Percentiles rank a stretch among this genome's conserved stretches.
Conservation (phyloP, 495 filamentous ascomycete species). For the Penicillium diatomitis region DNA sequence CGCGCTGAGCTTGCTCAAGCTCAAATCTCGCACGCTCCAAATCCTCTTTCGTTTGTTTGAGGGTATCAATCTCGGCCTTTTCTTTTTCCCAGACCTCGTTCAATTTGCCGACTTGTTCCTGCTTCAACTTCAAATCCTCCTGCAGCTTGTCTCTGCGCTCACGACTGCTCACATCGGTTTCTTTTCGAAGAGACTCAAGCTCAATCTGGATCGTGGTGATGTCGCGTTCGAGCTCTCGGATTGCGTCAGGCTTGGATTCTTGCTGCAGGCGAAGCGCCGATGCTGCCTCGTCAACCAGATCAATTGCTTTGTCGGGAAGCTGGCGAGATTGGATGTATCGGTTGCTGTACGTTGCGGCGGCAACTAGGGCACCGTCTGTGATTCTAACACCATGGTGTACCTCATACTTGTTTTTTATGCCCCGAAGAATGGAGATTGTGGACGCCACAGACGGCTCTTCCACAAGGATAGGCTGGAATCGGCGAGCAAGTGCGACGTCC, state of each 20-base stretch:
- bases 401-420: conserved; percentile 95
- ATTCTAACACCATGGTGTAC: conserved; percentile 91
- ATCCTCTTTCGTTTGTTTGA: conserved; percentile 78
- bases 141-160: conserved; percentile 86
- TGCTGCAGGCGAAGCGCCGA: conserved; percentile 86
- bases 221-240: conserved; percentile 79
- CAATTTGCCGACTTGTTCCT: conserved; percentile 57
- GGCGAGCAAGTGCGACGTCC: conserved; percentile 82
- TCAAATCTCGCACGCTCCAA: conserved; percentile 78
- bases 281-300: conserved; percentile 92
- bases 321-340: conserved; percentile 96
- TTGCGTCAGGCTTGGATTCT: conserved; percentile 92
- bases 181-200: conserved; percentile 88
- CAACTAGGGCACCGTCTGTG: conserved; percentile 83
- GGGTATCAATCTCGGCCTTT: conserved; percentile 66
- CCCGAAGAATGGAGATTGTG: conserved; percentile 90
- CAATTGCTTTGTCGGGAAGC: conserved; percentile 93
- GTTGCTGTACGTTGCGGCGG: conserved; percentile 85
- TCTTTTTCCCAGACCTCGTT: conserved; percentile 86
- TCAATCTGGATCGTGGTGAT: conserved; percentile 98
- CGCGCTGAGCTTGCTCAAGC: conserved; percentile 76
- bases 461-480: conserved; percentile 90
- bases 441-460: conserved; percentile 83
- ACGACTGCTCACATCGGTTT: conserved; percentile 77
- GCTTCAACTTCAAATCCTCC: conserved; percentile 58